A percentile compares a stretch with the other conserved stretches of the same genome.
phyloP scores from a whole-genome alignment of 164 flowering plant species.

The Chloranthus sessilifolius region DNA sequence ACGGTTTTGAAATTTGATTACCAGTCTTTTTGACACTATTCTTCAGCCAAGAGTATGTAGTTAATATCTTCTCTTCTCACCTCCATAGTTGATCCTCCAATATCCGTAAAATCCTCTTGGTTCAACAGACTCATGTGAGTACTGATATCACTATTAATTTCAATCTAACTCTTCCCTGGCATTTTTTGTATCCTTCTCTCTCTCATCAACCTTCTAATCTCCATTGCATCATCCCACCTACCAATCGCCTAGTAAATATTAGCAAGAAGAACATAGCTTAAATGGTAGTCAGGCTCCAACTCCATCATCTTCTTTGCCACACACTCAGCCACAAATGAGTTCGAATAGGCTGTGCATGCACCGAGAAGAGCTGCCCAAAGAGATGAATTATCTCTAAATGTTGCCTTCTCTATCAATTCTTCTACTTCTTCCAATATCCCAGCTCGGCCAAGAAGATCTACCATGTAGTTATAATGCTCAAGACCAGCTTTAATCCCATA shows the following conservation, averaged over 20 bases:
- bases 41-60: too few species aligned
- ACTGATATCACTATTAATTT: slow-evolving; percentile 18
- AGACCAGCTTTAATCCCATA: slow-evolving; percentile 52
- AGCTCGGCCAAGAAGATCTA: slow-evolving; percentile 82
- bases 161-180: slow-evolving; percentile 81
- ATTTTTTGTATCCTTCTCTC: slow-evolving; percentile 55
- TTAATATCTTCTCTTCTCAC: too few species aligned
- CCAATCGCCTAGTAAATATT: slow-evolving; percentile 64
- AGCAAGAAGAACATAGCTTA: slow-evolving; percentile 70
- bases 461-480: slow-evolving; percentile 83
- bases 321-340: slow-evolving; percentile 54
- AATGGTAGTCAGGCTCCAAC: slow-evolving; percentile 54
- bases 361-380: slow-evolving; percentile 84
- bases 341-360: slow-evolving; percentile 52
- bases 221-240: slow-evolving; percentile 55
- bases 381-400: slow-evolving; percentile 39
- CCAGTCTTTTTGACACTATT: too few species aligned
- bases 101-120: too few species aligned
- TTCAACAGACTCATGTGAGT: too few species aligned
- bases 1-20: too few species aligned
- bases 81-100: too few species aligned
- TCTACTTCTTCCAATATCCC: slow-evolving; percentile 87
- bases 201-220: slow-evolving; percentile 48
- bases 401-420: slow-evolving; percentile 41
- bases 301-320: slow-evolving; percentile 74